phyloP scores from a whole-genome alignment of 441 rosid species.

The Populus trichocarpa region DNA sequence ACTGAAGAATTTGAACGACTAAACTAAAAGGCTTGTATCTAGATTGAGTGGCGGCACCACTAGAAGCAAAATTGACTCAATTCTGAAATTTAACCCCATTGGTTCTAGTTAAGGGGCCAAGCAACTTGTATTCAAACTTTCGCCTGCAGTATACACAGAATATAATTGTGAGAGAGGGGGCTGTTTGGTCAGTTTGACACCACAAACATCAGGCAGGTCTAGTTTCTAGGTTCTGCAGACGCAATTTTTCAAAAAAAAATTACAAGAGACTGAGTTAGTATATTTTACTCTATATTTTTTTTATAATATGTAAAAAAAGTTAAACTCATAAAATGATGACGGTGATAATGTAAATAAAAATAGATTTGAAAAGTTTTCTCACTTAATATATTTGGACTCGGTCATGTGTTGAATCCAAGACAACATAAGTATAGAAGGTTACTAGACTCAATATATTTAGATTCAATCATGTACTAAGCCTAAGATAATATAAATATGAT shows the following conservation, averaged over 20 bases:
- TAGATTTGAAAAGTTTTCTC: no score
- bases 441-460: no score
- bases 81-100: slow-evolving; percentile 29
- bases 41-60: slow-evolving; percentile 31
- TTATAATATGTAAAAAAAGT: no score
- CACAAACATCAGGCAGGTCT: not conserved
- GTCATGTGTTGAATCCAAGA: no score
- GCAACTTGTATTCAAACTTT: slow-evolving; percentile 28
- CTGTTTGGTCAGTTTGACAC: not conserved
- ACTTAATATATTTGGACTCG: no score
- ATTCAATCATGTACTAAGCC: rapidly evolving
- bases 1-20: slow-evolving; percentile 35
- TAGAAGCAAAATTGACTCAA: slow-evolving; percentile 38
- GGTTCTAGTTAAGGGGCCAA: slow-evolving; percentile 39
- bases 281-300: no score
- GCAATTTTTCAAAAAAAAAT: not conserved
- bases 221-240: not conserved
- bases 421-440: no score
- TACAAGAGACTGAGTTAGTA: no score
- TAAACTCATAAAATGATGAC: no score
- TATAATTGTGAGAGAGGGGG: not conserved
- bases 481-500: rapidly evolving
- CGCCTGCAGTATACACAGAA: slow-evolving; percentile 16
- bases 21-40: slow-evolving; percentile 22
- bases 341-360: no score